A percentile compares a stretch with the other conserved stretches of the same genome.
Conservation (phyloP, 2,329 filamentous ascomycete species). For the Botrytis galanthina region DNA sequence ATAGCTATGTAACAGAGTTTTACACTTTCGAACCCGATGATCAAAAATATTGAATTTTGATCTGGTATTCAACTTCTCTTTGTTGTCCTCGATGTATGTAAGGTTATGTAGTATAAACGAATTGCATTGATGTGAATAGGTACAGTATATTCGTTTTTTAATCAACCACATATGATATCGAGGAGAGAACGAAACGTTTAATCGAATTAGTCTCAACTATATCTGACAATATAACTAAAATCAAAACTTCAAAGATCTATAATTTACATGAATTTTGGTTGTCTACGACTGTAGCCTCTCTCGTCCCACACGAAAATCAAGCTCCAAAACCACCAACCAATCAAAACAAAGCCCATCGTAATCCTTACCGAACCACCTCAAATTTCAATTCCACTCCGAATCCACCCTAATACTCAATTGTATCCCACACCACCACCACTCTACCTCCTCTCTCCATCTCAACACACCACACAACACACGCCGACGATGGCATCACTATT, state of each 20-base stretch:
- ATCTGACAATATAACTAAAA: neutral
- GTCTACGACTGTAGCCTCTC: neutral
- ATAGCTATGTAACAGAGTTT: neutral
- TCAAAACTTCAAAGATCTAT: neutral
- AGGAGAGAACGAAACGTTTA: neutral
- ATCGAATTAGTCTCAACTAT: neutral
- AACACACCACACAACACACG: slow-evolving; percentile 18
- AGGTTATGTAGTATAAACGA: neutral
- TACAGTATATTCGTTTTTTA: neutral
- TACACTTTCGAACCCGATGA: neutral
- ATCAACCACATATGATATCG: neutral
- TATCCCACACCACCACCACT: slow-evolving; percentile 15
- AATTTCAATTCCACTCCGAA: slow-evolving; percentile 19
- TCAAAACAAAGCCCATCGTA: slow-evolving; percentile 20
- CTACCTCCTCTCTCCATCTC: slow-evolving; percentile 13
- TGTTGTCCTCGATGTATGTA: neutral
- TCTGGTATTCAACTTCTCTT: neutral
- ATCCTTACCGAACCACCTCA: slow-evolving; percentile 19
- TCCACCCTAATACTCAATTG: slow-evolving; percentile 21
- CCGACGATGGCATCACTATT: slow-evolving; percentile 64
- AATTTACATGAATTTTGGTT: neutral
- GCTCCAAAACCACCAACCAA: slow-evolving; percentile 15
- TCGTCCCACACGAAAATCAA: slow-evolving; percentile 13
- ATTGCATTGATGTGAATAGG: neutral
- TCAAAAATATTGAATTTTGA: neutral